Evolutionary conservation across 2,329 filamentous ascomycete genomes (phyloP).

Genomic region (Epichloe baconii): DNA sequence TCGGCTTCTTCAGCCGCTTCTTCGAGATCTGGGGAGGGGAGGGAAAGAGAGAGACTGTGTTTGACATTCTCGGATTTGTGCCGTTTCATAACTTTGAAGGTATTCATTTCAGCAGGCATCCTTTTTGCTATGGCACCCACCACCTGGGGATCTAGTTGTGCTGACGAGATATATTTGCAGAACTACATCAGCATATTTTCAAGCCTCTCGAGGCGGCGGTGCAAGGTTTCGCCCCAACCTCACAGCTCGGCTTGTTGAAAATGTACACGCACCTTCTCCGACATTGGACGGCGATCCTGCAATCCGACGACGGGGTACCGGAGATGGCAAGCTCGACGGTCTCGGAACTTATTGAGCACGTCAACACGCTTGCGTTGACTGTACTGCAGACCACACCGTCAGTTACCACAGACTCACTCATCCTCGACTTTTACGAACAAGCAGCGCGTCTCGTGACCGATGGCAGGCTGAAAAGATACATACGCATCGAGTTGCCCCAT

Average conservation of each 20-base stretch:
- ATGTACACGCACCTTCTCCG: conserved; percentile 57
- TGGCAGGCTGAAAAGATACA: conserved; percentile 32
- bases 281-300: conserved; percentile 39
- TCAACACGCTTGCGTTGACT: conserved; percentile 44
- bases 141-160: neutral
- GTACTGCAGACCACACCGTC: conserved; percentile 40
- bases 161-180: conserved; percentile 20
- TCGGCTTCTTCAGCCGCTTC: conserved; percentile 38
- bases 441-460: conserved; percentile 44
- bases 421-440: conserved; percentile 59
- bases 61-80: conserved; percentile 43
- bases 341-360: conserved; percentile 31
- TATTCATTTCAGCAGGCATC: conserved; percentile 23
- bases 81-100: conserved; percentile 45
- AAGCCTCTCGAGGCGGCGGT: conserved; percentile 37
- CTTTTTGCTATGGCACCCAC: too few relatives aligned
- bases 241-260: conserved; percentile 46
- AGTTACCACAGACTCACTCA: conserved; percentile 34
- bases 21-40: conserved; percentile 50
- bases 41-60: conserved; percentile 36
- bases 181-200: conserved; percentile 36
- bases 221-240: conserved; percentile 33
- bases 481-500: conserved; percentile 58
- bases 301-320: conserved; percentile 24
- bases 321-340: conserved; percentile 25